Evolutionary conservation across 2,329 filamentous ascomycete genomes (phyloP), one percentile per base, ranked within the genome.

Genomic region (Beauveria brongniartii): DNA sequence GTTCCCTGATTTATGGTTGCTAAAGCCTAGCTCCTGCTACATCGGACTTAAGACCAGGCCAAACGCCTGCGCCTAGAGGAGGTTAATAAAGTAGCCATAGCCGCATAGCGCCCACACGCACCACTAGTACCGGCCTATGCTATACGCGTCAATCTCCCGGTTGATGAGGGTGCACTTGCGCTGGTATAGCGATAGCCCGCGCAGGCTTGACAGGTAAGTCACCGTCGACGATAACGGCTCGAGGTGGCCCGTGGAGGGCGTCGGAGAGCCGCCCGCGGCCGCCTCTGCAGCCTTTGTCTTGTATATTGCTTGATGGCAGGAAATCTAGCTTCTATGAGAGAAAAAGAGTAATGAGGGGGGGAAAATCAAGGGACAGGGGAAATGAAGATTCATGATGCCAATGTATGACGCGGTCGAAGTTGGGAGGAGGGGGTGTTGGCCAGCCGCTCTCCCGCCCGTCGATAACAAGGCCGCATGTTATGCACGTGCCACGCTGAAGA

Each of bases 51-150:
- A 69, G 0, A 83, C 76, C 2, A 85, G 74, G 14, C 81, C 81
- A 65, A 85, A 82, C 0, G 79, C 82, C 64, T 84, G 82, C 3
- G 82, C 80, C 80, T 81, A 85, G 52, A 82, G 72, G 26, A 84
- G 69, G 64, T 85, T 82, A 41, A 85, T 73, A 47, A 82, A 69
- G 65, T 82, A 83, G 1, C 81, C 81, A 40, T 82, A 79, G 41
- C 80, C 81, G 63, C 80, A 83, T 0, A 82, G 69, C 3, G 69
- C 66, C 80, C 79, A 83, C 52, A 80, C 72, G 64, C 73, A 79
- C 78, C 78, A 81, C 64, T 82, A 79, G 62, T 82, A 82, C 57
- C 69, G 71, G 3, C 80, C 80, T 77, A 83, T 81, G 44, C 80
- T 80, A 63, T 80, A 77, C 43, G 67, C 64, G 60, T 83, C 78